A percentile compares a stretch with the other conserved stretches of the same genome.
Evolutionary conservation across 2,329 filamentous ascomycete species (phyloP).

Genomic region (Phaeosphaeria sp.): DNA sequence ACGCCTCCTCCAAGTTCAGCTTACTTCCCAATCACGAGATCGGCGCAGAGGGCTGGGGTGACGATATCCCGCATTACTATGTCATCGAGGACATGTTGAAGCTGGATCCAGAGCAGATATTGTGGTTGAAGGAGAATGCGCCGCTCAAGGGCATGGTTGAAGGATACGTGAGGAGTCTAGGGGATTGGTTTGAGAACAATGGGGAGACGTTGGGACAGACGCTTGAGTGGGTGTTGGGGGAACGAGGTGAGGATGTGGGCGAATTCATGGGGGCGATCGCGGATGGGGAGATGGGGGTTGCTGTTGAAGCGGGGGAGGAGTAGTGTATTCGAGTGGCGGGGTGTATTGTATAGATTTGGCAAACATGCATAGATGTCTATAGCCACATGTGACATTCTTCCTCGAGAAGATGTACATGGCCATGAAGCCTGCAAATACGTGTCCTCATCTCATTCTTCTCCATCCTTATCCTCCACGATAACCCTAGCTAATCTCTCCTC

Average conservation of each 20-base stretch:
- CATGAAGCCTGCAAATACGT: too few species aligned
- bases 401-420: too few species aligned
- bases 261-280: conserved; percentile 70
- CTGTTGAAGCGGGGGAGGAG: conserved; percentile 20
- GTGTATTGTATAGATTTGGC: not conserved
- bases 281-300: conserved; percentile 75
- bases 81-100: conserved; percentile 71
- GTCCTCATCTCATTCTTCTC: too few species aligned
- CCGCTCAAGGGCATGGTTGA: conserved; percentile 65
- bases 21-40: conserved; percentile 59
- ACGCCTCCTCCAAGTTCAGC: conserved; percentile 55
- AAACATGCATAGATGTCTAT: too few species aligned
- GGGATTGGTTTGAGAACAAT: conserved; percentile 67
- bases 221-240: conserved; percentile 61
- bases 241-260: conserved; percentile 60
- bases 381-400: too few species aligned
- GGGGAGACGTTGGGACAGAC: conserved; percentile 69
- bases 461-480: too few species aligned
- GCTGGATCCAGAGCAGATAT: conserved; percentile 65
- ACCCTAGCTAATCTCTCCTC: not conserved
- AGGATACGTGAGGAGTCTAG: conserved; percentile 57
- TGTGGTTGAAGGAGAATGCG: conserved; percentile 64
- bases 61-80: conserved; percentile 69
- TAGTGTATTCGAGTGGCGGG: not conserved
- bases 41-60: conserved; percentile 68